These are phyloP conservation scores for Tylopilus plumbeoviolaceoides DNA, from an alignment of 768 basidiomycete species.

Conservation along the genomic window DNA sequence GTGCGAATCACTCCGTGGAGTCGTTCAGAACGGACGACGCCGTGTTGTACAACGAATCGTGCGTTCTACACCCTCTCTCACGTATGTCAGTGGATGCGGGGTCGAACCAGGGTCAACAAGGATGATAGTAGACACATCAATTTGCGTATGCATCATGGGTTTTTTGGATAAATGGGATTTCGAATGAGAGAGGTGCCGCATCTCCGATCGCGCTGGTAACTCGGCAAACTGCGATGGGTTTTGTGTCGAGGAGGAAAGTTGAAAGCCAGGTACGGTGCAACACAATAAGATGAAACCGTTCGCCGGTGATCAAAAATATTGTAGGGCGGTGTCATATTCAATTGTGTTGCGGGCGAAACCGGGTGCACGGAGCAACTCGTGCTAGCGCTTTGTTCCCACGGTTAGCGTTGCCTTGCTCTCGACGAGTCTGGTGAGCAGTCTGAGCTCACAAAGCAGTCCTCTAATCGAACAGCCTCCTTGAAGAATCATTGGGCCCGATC, in stretches of 20 bases:
- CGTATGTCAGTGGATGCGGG: neutral
- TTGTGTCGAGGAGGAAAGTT: neutral
- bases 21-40: too few relatives aligned
- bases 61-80: neutral
- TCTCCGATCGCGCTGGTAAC: neutral
- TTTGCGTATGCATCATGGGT: neutral
- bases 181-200: neutral
- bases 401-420: neutral
- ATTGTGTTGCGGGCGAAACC: neutral
- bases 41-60: too few relatives aligned
- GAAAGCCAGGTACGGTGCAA: neutral
- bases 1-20: too few relatives aligned
- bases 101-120: neutral
- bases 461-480: neutral
- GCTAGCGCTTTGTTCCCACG: neutral
- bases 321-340: neutral
- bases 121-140: neutral
- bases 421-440: too few relatives aligned
- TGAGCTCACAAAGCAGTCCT: neutral
- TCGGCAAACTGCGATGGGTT: neutral
- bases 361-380: neutral
- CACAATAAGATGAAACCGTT: too few relatives aligned
- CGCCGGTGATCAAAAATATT: conserved; percentile 2
- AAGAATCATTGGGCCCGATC: neutral
- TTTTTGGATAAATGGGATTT: neutral